These are phyloP conservation scores for Penicillium roqueforti DNA, from an alignment of 495 filamentous ascomycete species.

Conservation along the genomic window DNA sequence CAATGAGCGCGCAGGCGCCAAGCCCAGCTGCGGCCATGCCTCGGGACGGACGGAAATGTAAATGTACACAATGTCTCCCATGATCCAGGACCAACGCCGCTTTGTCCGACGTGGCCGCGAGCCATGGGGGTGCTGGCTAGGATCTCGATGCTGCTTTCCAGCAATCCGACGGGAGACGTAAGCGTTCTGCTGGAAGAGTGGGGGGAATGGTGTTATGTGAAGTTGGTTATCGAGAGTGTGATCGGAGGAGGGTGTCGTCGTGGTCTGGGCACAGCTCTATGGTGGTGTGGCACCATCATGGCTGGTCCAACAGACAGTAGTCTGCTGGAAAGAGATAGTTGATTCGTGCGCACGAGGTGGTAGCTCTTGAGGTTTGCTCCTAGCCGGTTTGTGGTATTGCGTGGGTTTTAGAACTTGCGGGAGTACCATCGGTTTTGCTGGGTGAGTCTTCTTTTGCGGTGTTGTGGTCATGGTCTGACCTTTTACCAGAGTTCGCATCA, in stretches of 20 bases:
- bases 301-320: not conserved
- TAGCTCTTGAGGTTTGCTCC: not conserved
- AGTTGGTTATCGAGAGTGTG: not conserved
- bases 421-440: constrained; percentile 27
- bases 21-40: not conserved
- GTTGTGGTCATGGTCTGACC: constrained; percentile 48
- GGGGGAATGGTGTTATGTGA: not conserved
- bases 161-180: not conserved
- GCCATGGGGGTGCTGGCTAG: not conserved
- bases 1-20: not conserved
- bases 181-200: constrained; percentile 6
- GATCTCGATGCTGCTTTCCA: not conserved
- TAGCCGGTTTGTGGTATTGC: constrained; percentile 3
- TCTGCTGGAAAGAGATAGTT: not conserved
- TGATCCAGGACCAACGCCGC: not conserved
- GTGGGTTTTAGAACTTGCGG: not conserved
- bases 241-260: not conserved
- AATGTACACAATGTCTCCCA: constrained; percentile 2
- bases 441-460: constrained; percentile 10
- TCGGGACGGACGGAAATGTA: not conserved
- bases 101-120: not conserved
- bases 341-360: not conserved
- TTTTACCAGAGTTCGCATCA: constrained; percentile 63
- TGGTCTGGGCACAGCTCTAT: not conserved
- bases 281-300: not conserved